Evolutionary conservation across 306 rosid species (phyloP), one percentile per base, ranked within the genome.

Genomic region (Parietaria judaica): DNA sequence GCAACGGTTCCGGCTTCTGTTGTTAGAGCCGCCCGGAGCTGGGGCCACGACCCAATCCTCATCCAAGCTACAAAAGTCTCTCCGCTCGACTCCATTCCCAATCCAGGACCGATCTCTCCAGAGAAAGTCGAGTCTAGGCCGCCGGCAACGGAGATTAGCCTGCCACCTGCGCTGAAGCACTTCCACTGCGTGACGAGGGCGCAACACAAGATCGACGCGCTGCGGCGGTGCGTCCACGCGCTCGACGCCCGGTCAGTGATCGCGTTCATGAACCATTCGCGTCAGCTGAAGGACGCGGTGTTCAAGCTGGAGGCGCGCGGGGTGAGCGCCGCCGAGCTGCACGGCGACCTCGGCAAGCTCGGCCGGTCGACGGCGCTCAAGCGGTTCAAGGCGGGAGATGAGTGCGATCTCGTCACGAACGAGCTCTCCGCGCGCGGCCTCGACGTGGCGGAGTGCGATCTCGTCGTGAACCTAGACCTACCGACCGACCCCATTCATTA

Each of bases 291-390:
- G 77, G 98, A 92, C 66, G 84, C 84, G 2, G 96, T 92, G 63
- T 88, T 75, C 84, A 92, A 92, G 86, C 82, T 92, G 31, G 91
- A 85, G 76, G 96, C 96, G 55, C 89, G 96, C 3, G 98, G 96
- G 44, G 72, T 92, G 80, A 67, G 14, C 11, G 98, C 98, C 0
- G 78, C 78, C 0, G 96, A 88, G 84, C 79, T 92, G 63, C 98
- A 92, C 41, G 98, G 98, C 16, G 96, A 91, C 79, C 96, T 91
- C 35, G 96, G 96, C 68, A 91, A 92, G 80, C 96, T 92, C 66
- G 96, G 75, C 1, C 71, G 98, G 78, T 84, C 96, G 14, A 85
- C 89, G n/a, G 84, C 92, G 50, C 55, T 92, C 73, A 88, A 79
- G 67, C 88, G 83, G 54, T 92, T 91, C 80, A 92, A 92, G 80